Evolutionary conservation across 2,329 filamentous ascomycete species (phyloP).

Genomic region (Akanthomyces uredinophilus): DNA sequence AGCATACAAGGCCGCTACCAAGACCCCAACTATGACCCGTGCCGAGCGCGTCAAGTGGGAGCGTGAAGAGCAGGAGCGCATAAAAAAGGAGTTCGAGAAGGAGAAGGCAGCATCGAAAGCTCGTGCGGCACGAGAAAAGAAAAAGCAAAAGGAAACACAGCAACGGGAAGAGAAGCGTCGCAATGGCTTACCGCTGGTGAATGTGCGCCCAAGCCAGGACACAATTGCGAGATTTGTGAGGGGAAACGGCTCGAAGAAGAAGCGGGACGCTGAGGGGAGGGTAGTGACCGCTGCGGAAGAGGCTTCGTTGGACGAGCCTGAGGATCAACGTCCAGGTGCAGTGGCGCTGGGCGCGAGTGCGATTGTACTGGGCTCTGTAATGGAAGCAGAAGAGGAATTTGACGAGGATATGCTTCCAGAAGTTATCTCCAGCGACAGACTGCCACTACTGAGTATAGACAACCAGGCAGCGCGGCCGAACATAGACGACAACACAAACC

Average conservation of each 20-base stretch:
- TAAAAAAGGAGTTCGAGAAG: constrained; percentile 46
- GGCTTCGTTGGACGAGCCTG: constrained; percentile 14
- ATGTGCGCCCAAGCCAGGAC: constrained; percentile 51
- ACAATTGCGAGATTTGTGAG: constrained; percentile 50
- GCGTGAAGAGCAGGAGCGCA: constrained; percentile 48
- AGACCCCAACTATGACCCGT: constrained; percentile 34
- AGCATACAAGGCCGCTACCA: constrained; percentile 32
- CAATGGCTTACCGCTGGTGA: constrained; percentile 49
- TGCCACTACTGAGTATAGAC: background rate
- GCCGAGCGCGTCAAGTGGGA: constrained; percentile 36
- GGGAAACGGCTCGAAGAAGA: constrained; percentile 28
- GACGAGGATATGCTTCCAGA: background rate
- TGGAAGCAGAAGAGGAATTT: background rate
- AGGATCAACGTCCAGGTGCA: constrained; percentile 10
- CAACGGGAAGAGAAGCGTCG: constrained; percentile 46
- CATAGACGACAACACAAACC: background rate
- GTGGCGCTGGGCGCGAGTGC: background rate
- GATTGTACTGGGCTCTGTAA: background rate
- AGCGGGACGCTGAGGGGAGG: constrained; percentile 23
- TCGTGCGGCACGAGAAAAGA: constrained; percentile 47
- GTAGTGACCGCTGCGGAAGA: background rate
- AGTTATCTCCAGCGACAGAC: background rate
- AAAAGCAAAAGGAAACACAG: constrained; percentile 46
- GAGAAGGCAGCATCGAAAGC: constrained; percentile 45
- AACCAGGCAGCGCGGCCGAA: background rate